These are phyloP conservation scores for Candida dubliniensis DNA, from an alignment of 1,139 yeast species.

Conservation along the genomic window DNA sequence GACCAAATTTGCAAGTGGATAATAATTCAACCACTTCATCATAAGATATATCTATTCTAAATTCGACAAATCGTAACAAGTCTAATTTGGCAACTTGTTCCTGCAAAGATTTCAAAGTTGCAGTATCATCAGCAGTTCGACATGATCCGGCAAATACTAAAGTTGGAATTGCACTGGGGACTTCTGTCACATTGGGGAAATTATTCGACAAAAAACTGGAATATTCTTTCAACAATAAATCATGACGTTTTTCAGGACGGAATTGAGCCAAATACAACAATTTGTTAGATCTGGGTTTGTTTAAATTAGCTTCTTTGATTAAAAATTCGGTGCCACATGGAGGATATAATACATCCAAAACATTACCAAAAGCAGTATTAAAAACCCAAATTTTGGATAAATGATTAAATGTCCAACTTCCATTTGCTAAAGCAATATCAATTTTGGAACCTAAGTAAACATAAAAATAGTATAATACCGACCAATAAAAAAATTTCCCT, in stretches of 20 bases:
- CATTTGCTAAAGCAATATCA: constrained; percentile 71
- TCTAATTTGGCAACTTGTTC: constrained; percentile 45
- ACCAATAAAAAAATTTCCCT: constrained; percentile 72
- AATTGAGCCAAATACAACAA: constrained; percentile 87
- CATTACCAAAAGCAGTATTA: constrained; percentile 22
- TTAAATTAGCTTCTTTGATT: constrained; percentile 9
- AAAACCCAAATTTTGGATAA: constrained; percentile 60
- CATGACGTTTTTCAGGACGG: constrained; percentile 93
- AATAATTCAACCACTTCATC: constrained; percentile 57
- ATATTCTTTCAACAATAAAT: constrained; percentile 63
- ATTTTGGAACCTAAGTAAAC: constrained; percentile 66
- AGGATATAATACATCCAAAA: constrained; percentile 67
- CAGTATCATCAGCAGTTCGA: constrained; percentile 65
- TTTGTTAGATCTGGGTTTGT: constrained; percentile 46
- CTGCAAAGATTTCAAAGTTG: constrained; percentile 53
- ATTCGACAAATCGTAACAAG: constrained; percentile 54
- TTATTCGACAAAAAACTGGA: constrained; percentile 42
- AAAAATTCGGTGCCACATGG: constrained; percentile 72
- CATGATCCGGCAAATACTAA: constrained; percentile 83
- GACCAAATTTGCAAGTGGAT: constrained; percentile 66
- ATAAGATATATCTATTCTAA: constrained; percentile 77
- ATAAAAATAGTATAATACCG: constrained; percentile 58
- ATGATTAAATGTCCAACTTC: constrained; percentile 89
- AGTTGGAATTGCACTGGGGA: constrained; percentile 39
- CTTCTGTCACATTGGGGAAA: constrained; percentile 12